Evolutionary conservation across 2,329 filamentous ascomycete species (phyloP), one percentile per base, ranked within the genome.

Genomic region (Apiospora kogelbergensis): DNA sequence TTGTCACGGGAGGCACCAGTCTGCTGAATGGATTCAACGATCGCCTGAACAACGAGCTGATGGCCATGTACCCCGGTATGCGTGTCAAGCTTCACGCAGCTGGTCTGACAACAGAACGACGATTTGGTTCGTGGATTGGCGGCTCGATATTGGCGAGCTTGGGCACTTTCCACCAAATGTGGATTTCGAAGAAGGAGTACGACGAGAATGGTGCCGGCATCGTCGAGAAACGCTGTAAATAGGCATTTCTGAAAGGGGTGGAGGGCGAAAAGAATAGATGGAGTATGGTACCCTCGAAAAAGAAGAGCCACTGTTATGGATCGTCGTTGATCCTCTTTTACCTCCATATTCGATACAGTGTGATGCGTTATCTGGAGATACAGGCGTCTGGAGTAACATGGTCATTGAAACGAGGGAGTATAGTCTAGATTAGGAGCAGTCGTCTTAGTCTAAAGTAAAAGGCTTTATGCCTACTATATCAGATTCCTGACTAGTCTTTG

Each of bases 141-240:
- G 96, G 96, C 63, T 98, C 94, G 81, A 98, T 99, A 75, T 84
- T 99, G 74, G 95, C 93, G 7, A 98, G 95, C 81, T 81, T 99
- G 82, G 97, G 97, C 11, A 97, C 95, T 17, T 99, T 99, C 83
- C 96, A 99, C 83, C 96, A 99, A 84, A 95, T 99, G 92, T 99
- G 96, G 96, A 97, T 99, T 75, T 95, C 92, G 30, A 93, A 90
- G 81, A 97, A 97, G 85, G 96, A 99, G 84, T 98, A 98, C 76
- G 94, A 98, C 72, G 97, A 99, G 85, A 95, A 97, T 80, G 96
- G 96, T 1, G 85, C 90, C 6, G 89, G 89, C 72, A 95, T 98
- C 75, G 93, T 98, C 60, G 95, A 98, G 86, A 98, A 97, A 88
- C 87, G 95, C 76, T 98, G 95, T 87, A 97, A 97, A 84, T 98